A percentile compares a stretch with the other conserved stretches of the same genome.
Evolutionary conservation across 2,329 filamentous ascomycete species (phyloP).

Genomic region (Fusarium azukiicola): DNA sequence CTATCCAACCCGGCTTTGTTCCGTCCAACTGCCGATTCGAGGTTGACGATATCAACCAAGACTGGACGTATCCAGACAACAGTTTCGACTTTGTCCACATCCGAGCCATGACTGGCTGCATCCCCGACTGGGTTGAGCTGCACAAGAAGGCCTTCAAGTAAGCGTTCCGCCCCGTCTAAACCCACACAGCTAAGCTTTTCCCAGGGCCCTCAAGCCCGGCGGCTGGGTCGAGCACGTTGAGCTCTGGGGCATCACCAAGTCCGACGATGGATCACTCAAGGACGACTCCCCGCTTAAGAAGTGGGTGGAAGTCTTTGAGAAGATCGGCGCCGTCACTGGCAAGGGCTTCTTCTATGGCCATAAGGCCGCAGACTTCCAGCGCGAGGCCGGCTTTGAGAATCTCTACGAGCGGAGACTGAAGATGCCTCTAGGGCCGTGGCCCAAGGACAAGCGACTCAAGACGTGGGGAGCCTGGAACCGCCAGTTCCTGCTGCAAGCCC

Average conservation of each 20-base stretch:
- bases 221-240: slow-evolving; percentile 40
- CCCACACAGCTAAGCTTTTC: background rate
- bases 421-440: slow-evolving; percentile 51
- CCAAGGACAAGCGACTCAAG: slow-evolving; percentile 54
- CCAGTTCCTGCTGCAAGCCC: slow-evolving; percentile 41
- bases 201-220: slow-evolving; percentile 34
- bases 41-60: slow-evolving; percentile 79
- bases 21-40: slow-evolving; percentile 82
- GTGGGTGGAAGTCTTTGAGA: slow-evolving; percentile 47
- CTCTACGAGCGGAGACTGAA: slow-evolving; percentile 40
- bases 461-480: slow-evolving; percentile 47
- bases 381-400: slow-evolving; percentile 42
- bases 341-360: slow-evolving; percentile 46
- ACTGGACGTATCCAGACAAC: slow-evolving; percentile 69
- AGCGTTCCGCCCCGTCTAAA: slow-evolving; percentile 60
- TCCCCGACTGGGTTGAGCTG: slow-evolving; percentile 74
- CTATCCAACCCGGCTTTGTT: slow-evolving; percentile 78
- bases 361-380: slow-evolving; percentile 37
- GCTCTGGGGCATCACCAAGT: slow-evolving; percentile 30
- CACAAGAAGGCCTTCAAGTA: slow-evolving; percentile 70
- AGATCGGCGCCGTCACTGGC: slow-evolving; percentile 40
- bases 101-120: slow-evolving; percentile 73
- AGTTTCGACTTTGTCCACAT: slow-evolving; percentile 80
- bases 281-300: slow-evolving; percentile 40
- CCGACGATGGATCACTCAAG: slow-evolving; percentile 54